These are phyloP conservation scores for Jacaranda mimosifolia DNA, from an alignment of 257 asterid genomes.

Conservation along the genomic window DNA sequence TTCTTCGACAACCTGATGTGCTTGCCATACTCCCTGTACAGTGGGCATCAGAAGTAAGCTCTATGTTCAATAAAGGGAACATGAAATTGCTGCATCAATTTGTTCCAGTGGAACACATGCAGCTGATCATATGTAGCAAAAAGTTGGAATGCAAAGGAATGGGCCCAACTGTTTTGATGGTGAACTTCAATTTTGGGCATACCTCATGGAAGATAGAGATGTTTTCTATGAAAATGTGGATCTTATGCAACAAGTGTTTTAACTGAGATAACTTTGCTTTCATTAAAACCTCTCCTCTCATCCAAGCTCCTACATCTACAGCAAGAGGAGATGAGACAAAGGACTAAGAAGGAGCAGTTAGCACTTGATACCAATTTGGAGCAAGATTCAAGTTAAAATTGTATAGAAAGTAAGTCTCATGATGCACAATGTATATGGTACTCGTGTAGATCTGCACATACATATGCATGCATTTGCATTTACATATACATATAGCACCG, in stretches of 20 bases:
- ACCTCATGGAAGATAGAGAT: neutral
- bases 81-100: neutral
- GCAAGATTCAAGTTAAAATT: conserved; percentile 3
- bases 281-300: conserved; percentile 1
- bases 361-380: neutral
- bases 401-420: neutral
- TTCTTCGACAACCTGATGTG: neutral
- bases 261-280: neutral
- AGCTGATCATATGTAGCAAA: conserved; percentile 9
- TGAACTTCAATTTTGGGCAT: neutral
- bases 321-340: neutral
- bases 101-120: neutral
- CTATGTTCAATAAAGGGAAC: conserved; percentile 6
- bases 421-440: neutral
- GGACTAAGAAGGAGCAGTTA: neutral
- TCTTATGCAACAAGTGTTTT: neutral
- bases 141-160: neutral
- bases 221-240: neutral
- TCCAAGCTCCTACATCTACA: neutral
- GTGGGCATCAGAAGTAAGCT: neutral
- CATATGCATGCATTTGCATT: neutral
- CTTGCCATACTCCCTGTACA: neutral
- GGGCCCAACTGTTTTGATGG: neutral
- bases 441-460: neutral
- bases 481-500: conserved; percentile 3